Percentiles rank a stretch among this genome's conserved stretches.
Evolutionary conservation across 441 rosid genomes (phyloP).

Genomic region (Adansonia rubrostipa): DNA sequence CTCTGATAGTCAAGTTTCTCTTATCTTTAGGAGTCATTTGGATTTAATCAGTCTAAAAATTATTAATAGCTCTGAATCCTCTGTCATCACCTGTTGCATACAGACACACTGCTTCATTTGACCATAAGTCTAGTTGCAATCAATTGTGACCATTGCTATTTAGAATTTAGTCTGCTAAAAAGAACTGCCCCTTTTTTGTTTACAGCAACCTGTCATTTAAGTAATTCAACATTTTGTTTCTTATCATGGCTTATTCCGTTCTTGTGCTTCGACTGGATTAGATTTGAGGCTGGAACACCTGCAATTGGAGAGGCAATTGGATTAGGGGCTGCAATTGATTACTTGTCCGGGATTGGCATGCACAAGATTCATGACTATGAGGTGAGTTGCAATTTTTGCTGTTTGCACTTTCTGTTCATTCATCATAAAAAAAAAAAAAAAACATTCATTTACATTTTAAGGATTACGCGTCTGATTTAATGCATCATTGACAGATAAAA

Average conservation of each 20-base stretch:
- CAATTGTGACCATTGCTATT: background rate
- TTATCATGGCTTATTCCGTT: slow-evolving; percentile 3
- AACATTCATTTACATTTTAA: background rate
- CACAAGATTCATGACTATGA: slow-evolving; percentile 80
- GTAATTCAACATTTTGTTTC: slow-evolving; percentile 3
- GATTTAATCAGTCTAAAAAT: background rate
- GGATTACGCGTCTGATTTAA: background rate
- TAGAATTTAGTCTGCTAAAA: background rate
- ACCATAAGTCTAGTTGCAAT: background rate
- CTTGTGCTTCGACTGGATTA: slow-evolving; percentile 36
- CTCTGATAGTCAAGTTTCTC: background rate
- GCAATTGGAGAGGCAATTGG: slow-evolving; percentile 79
- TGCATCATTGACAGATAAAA: slow-evolving; percentile 12
- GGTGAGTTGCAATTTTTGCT: slow-evolving; percentile 44
- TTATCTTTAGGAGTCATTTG: background rate
- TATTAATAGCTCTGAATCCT: background rate
- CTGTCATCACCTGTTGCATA: background rate
- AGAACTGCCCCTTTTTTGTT: background rate
- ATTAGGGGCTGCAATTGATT: slow-evolving; percentile 85
- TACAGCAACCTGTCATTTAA: background rate
- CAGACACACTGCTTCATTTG: background rate
- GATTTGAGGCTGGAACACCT: slow-evolving; percentile 98
- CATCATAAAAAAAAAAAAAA: background rate
- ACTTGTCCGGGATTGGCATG: slow-evolving; percentile 83
- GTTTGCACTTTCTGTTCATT: slow-evolving; percentile 5